A percentile compares a stretch with the other conserved stretches of the same genome.
phyloP scores from a whole-genome alignment of 2,329 filamentous ascomycete species.

The Trichoderma sp. region DNA sequence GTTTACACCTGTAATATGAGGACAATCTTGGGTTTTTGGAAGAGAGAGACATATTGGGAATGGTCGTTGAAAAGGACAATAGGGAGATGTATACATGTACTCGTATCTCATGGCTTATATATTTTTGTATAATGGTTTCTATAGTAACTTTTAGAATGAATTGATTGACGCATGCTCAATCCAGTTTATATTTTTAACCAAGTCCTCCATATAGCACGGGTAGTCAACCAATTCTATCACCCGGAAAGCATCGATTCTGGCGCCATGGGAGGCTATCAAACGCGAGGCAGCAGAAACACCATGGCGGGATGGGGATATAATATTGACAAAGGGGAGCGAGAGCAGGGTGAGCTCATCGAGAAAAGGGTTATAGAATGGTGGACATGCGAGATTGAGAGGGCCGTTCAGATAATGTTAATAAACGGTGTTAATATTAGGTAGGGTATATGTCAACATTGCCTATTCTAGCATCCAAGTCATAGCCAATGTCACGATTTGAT shows the following conservation, averaged over 20 bases:
- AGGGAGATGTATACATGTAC: neutral
- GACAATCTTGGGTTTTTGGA: neutral
- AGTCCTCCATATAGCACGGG: neutral
- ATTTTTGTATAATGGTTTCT: neutral
- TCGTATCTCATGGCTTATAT: neutral
- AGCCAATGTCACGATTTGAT: neutral
- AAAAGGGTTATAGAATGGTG: conserved; percentile 6
- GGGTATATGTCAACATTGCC: neutral
- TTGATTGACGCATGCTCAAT: neutral
- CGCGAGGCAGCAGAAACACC: neutral
- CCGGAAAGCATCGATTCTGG: neutral
- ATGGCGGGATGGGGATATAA: conserved; percentile 5
- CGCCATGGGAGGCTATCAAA: conserved; percentile 1
- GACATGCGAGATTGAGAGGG: neutral
- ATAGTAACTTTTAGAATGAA: neutral
- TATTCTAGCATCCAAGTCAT: neutral
- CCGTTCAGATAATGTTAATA: neutral
- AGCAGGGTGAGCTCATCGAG: neutral
- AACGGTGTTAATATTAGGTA: neutral
- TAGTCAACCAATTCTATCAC: neutral
- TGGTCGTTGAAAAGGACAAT: neutral
- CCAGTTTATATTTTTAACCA: neutral
- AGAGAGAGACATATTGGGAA: neutral
- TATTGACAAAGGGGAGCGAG: neutral
- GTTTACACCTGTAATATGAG: neutral